Percentiles rank a stretch among this genome's conserved stretches.
Evolutionary conservation across 371 early-diverging fungal species (phyloP).

Genomic region (Mucor plumbeus): DNA sequence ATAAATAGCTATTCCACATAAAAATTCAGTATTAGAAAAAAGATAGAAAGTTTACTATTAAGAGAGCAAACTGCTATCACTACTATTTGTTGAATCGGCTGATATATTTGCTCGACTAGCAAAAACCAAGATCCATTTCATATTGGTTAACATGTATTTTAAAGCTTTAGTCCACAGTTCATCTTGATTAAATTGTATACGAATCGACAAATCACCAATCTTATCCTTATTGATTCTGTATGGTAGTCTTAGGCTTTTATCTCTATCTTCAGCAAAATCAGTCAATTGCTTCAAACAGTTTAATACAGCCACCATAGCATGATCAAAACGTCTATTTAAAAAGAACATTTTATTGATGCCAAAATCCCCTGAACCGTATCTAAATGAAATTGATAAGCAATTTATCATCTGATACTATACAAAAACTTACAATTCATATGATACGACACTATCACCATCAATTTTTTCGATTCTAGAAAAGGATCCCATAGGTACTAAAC

Average conservation of each 20-base stretch:
- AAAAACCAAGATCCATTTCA: slow-evolving; percentile 85
- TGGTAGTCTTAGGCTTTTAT: slow-evolving; percentile 78
- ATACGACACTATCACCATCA: slow-evolving; percentile 72
- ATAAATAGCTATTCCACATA: no score
- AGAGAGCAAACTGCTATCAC: neutral
- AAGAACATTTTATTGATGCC: slow-evolving; percentile 80
- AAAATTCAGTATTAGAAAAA: no score
- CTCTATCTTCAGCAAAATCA: slow-evolving; percentile 77
- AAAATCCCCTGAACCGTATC: slow-evolving; percentile 89
- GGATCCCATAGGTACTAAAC: slow-evolving; percentile 90
- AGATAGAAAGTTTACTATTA: neutral
- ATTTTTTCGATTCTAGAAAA: slow-evolving; percentile 89
- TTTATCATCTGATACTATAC: neutral
- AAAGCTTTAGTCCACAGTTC: slow-evolving; percentile 93
- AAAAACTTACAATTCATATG: slow-evolving; percentile 78
- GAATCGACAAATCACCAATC: slow-evolving; percentile 86
- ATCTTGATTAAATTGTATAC: slow-evolving; percentile 86
- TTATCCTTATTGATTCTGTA: slow-evolving; percentile 91
- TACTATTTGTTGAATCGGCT: slow-evolving; percentile 14
- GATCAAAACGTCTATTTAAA: slow-evolving; percentile 86
- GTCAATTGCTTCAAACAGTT: slow-evolving; percentile 89
- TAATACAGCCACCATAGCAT: slow-evolving; percentile 88
- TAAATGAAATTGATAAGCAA: slow-evolving; percentile 20
- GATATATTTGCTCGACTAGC: slow-evolving; percentile 56
- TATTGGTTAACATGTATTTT: slow-evolving; percentile 85